phyloP scores from a whole-genome alignment of 805 yeast species.

The Candida qinlingensis region DNA sequence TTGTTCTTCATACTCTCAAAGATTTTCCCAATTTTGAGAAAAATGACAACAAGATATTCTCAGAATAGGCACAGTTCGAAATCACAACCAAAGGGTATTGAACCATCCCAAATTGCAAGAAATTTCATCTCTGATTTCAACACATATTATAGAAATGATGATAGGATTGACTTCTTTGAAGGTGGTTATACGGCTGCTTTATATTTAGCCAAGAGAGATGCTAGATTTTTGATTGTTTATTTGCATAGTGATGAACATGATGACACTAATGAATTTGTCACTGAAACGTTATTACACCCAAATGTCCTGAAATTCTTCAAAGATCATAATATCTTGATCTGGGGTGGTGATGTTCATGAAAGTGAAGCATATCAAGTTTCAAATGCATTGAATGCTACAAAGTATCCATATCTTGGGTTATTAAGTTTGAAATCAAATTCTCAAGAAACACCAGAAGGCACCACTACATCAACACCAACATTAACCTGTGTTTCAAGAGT shows the following conservation, averaged over 20 bases:
- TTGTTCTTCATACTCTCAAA: constrained; percentile 24
- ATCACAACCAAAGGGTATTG: constrained; percentile 32
- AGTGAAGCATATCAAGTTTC: constrained; percentile 84
- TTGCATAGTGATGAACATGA: constrained; percentile 72
- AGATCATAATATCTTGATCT: constrained; percentile 53
- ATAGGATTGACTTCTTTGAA: constrained; percentile 39
- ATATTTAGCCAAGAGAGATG: constrained; percentile 60
- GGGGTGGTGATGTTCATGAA: constrained; percentile 86
- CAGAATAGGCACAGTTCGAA: constrained; percentile 33
- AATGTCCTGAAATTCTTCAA: constrained; percentile 42
- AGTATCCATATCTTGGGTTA: constrained; percentile 79
- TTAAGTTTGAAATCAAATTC: constrained; percentile 56
- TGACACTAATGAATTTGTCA: constrained; percentile 46
- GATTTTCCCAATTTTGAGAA: constrained; percentile 33
- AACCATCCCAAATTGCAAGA: constrained; percentile 50
- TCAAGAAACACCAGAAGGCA: constrained; percentile 52
- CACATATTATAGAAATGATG: constrained; percentile 31
- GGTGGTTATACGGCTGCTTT: constrained; percentile 82
- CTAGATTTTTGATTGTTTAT: constrained; percentile 67
- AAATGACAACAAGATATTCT: constrained; percentile 31
- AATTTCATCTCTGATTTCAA: constrained; percentile 48
- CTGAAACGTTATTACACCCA: constrained; percentile 47
- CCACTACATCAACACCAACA: constrained; percentile 46
- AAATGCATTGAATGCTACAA: constrained; percentile 61
- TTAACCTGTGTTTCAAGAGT: constrained; percentile 56